Evolutionary conservation across 768 basidiomycete genomes (phyloP), one percentile per base, ranked within the genome.

Genomic region (Agrocybe praecox): DNA sequence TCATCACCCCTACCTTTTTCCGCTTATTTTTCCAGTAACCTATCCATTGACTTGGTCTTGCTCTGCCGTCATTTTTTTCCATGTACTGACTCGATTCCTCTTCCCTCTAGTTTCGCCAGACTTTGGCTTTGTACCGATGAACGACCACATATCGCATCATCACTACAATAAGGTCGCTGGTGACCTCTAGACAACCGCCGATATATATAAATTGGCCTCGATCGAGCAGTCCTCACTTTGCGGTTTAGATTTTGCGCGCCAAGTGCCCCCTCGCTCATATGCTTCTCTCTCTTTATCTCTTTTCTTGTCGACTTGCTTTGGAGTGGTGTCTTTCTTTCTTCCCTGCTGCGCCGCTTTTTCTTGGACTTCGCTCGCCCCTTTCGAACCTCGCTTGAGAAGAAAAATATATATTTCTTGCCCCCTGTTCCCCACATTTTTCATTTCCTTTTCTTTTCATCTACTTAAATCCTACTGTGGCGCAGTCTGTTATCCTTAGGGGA

Each of bases 41-140:
- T 46, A 47, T 55, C 23, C 34, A 12, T 45, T 45, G 18, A 24
- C 46, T 56, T 59, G 22, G 18, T 22, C 33, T 29, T 9, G n/a
- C n/a, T 53, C 18, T 59, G 32, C 53, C 44, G 52, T 55, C 51
- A 40, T 40, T 6, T n/a, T 14, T 6, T 40, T 6, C 36, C 40
- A 45, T 57, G 26, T 51, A 40, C 62, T 67, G 65, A 60, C 72
- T 76, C 36, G 6, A 3, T 78, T n/a, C 29, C 45, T 46, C 58
- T 53, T 59, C 49, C 55, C 55, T 65, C 65, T 62, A 88, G 90
- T 88, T 82, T 89, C 89, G 67, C 90, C 90, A 73, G 89, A 91
- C 80, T 91, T 90, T 77, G 90, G 88, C 58, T 92, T 85, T 75
- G 89, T 91, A 67, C 79, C 82, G 66, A 88, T 91, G 88, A 89